Evolutionary conservation across 2,329 filamentous ascomycete species (phyloP).

Genomic region (Cercospora sojina): DNA sequence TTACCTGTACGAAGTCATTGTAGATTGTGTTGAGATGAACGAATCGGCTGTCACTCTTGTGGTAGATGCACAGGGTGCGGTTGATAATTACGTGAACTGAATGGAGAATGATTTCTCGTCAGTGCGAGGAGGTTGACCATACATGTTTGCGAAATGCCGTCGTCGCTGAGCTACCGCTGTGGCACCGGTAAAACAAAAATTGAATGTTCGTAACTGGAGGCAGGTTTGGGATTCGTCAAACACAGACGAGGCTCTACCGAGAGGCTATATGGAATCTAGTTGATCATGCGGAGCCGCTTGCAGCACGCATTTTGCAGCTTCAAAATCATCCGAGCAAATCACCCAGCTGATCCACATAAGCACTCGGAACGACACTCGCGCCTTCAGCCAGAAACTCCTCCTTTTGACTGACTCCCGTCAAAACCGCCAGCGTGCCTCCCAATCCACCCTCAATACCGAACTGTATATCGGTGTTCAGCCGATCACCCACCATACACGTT

Average conservation of each 20-base stretch:
- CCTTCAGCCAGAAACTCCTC: constrained; percentile 74
- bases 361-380: constrained; percentile 69
- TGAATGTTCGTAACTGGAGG: neutral
- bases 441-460: constrained; percentile 90
- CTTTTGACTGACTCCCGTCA: constrained; percentile 86
- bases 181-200: neutral
- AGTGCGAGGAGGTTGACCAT: too few species aligned
- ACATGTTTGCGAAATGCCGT: too few species aligned
- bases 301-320: neutral
- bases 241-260: neutral
- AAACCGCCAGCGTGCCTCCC: constrained; percentile 84
- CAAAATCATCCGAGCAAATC: constrained; percentile 58
- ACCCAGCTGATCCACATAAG: constrained; percentile 80
- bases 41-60: neutral
- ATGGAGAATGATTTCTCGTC: too few species aligned
- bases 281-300: neutral
- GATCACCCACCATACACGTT: constrained; percentile 94
- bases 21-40: neutral
- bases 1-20: neutral
- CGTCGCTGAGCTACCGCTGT: neutral
- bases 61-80: neutral
- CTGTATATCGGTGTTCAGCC: constrained; percentile 91
- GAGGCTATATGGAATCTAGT: neutral
- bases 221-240: neutral
- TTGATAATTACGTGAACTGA: neutral